Percentiles rank a stretch among this genome's conserved stretches.
Evolutionary conservation across 2,329 filamentous ascomycete genomes (phyloP).

Genomic region (Aureobasidium musti): DNA sequence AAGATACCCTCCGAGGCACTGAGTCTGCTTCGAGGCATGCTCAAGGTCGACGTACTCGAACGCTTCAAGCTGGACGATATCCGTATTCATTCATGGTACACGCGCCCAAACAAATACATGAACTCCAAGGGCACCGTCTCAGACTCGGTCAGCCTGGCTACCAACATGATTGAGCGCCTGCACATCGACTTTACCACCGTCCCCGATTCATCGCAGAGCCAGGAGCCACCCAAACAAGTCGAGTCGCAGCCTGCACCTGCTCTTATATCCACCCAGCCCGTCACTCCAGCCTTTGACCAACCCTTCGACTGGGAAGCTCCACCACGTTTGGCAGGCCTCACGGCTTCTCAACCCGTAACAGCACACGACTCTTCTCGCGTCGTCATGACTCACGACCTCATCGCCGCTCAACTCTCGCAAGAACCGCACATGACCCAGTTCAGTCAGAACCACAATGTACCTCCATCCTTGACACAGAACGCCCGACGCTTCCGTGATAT

Average conservation of each 20-base stretch:
- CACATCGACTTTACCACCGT: conserved; percentile 81
- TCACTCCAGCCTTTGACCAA: conserved; percentile 68
- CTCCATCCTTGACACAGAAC: conserved; percentile 82
- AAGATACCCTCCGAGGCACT: conserved; percentile 71
- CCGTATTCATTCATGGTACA: conserved; percentile 93
- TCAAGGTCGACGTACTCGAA: conserved; percentile 71
- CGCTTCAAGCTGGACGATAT: conserved; percentile 87
- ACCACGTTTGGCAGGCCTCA: conserved; percentile 53
- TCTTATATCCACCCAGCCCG: conserved; percentile 82
- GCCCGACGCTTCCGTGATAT: conserved; percentile 89
- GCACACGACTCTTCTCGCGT: conserved; percentile 42
- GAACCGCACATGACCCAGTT: conserved; percentile 87
- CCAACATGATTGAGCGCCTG: conserved; percentile 88
- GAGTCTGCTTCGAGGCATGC: conserved; percentile 88
- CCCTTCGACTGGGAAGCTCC: conserved; percentile 89
- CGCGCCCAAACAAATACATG: conserved; percentile 75
- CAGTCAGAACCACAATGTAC: conserved; percentile 73
- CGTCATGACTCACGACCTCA: conserved; percentile 42
- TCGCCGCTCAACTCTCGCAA: conserved; percentile 70
- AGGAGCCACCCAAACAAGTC: conserved; percentile 34
- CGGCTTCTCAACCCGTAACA: conserved; percentile 53
- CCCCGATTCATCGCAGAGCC: conserved; percentile 49
- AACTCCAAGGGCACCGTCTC: conserved; percentile 70
- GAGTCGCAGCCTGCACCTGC: conserved; percentile 47
- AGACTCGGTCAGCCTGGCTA: conserved; percentile 84